Evolutionary conservation across 2,329 filamentous ascomycete species (phyloP), one percentile per base, ranked within the genome.

Genomic region (Exophiala sp.): DNA sequence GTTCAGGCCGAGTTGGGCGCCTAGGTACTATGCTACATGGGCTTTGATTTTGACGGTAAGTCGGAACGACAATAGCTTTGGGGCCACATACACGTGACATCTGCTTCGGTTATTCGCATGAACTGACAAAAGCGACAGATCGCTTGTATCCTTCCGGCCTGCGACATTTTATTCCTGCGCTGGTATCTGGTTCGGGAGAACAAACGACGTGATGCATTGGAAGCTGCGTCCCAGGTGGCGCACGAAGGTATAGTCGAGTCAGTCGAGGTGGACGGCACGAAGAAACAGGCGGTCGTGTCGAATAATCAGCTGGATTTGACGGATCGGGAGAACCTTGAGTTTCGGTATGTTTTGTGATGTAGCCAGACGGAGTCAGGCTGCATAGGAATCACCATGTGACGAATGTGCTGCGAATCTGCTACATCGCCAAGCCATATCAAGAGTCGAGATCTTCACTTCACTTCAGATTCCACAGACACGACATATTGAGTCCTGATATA

Each of bases 1-100:
- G 68, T 85, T 83, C 66, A 76, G 76, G 39, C 66, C 74, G 0
- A 63, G 72, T 12, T 79, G 85, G 62, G 67, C 71, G 64, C 78
- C 78, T 4, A 67, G 65, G 2, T 81, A 81, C 47, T 55, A 12
- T 66, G 59, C 62, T 18, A 65, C 63, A 4, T 65, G 63, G 63
- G 58, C 59, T 16, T 63, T 66, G 35, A 44, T 66, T 21, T 60
- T 66, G 29, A 55, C 62, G 45, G 63, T 65, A 62, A 47, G 73
- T 70, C 0, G 70, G 69, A 29, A 29, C 2, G 24, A 4, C 24
- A 29, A 29, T 29, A 29, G 24, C 24, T 8, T 29, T 29, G 24
- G 24, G 24, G 24, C 24, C 7, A 29, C 5, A 29, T 18, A 18
- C 16, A 18, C 16, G 16, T 18, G 16, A 18, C 16, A 18, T 18